Evolutionary conservation across 768 basidiomycete species (phyloP).

Genomic region (Termitomyces sp.): DNA sequence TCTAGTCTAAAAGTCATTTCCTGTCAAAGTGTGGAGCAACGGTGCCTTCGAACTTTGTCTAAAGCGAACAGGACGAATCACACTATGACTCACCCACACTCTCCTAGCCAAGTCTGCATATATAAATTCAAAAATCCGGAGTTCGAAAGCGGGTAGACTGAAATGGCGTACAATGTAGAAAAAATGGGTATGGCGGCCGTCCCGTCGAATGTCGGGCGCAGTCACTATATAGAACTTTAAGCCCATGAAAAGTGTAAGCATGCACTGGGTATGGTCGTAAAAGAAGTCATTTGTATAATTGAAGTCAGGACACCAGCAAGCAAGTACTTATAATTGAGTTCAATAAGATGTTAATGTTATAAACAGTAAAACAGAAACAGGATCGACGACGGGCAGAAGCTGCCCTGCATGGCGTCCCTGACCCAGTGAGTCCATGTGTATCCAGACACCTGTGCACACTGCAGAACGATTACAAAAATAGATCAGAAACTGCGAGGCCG

Average conservation of each 20-base stretch:
- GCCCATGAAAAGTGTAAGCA: too few relatives aligned
- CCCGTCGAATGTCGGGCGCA: too few relatives aligned
- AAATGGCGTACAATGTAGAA: background rate
- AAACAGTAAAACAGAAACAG: background rate
- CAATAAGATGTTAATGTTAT: constrained; percentile 2
- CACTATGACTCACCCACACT: background rate
- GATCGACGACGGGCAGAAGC: background rate
- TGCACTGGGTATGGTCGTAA: too few relatives aligned
- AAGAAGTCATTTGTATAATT: background rate
- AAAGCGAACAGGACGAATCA: background rate
- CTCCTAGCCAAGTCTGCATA: background rate
- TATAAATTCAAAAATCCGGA: background rate
- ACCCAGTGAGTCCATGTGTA: background rate
- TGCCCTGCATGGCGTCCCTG: background rate
- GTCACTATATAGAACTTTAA: background rate
- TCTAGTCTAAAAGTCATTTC: background rate
- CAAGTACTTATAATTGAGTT: background rate
- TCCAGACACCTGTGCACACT: background rate
- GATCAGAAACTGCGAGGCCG: background rate
- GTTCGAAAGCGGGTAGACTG: too few relatives aligned
- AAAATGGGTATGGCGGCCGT: constrained; percentile 7
- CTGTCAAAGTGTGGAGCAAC: background rate
- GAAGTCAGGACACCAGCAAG: background rate
- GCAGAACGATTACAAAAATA: background rate
- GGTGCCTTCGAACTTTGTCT: background rate